phyloP scores from a whole-genome alignment of 148 eudicot genomes.

The Silene conica region DNA sequence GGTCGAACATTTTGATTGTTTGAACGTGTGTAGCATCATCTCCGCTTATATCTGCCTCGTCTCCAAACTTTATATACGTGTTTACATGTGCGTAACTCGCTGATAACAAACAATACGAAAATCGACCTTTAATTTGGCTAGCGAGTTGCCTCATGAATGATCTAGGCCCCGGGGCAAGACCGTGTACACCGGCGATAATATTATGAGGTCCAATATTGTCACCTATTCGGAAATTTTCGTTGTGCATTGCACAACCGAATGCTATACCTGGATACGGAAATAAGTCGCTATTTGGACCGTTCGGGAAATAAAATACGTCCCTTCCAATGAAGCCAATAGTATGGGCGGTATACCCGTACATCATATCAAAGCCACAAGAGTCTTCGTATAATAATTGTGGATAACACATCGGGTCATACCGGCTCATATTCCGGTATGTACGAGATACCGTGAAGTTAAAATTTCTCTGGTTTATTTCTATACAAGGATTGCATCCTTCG shows the following conservation, averaged over 20 bases:
- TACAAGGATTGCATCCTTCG: slow-evolving; percentile 14
- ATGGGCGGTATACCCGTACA: neutral
- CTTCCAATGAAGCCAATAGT: neutral
- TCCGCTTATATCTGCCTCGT: slow-evolving; percentile 5
- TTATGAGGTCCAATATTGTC: neutral
- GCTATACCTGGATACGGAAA: neutral
- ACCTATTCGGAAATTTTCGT: neutral
- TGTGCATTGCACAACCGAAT: slow-evolving; percentile 12
- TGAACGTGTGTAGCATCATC: neutral
- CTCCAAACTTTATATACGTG: neutral
- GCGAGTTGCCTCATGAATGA: slow-evolving; percentile 9
- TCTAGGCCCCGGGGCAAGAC: slow-evolving; percentile 15
- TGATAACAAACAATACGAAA: slow-evolving; percentile 9
- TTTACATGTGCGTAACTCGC: no score
- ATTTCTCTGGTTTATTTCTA: neutral
- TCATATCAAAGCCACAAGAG: neutral
- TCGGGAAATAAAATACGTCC: neutral
- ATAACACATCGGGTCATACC: slow-evolving; percentile 4
- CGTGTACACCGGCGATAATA: neutral
- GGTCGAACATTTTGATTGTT: neutral
- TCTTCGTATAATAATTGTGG: neutral
- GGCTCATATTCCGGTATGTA: neutral
- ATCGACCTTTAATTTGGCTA: neutral
- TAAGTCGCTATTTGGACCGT: neutral
- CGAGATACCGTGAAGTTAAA: neutral